Evolutionary conservation across 139 green algal genomes (phyloP).

Genomic region (Asterochloris sp.): DNA sequence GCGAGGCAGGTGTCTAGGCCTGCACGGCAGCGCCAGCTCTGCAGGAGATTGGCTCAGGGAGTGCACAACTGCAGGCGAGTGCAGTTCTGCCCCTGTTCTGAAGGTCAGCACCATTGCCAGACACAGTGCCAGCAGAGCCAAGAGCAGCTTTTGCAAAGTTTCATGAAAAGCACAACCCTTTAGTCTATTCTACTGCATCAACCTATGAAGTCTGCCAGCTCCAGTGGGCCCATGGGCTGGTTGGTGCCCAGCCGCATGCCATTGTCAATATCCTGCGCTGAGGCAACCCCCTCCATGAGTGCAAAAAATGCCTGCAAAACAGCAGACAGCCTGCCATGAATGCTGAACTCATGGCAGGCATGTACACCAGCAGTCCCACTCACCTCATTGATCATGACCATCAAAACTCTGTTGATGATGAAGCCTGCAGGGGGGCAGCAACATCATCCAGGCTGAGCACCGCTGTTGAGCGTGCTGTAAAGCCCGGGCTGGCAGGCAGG

Average conservation of each 20-base stretch:
- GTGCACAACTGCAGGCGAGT: too few species aligned
- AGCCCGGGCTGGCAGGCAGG: too few species aligned
- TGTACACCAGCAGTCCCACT: conserved; percentile 55
- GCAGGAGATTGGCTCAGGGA: too few species aligned
- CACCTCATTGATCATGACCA: conserved; percentile 94
- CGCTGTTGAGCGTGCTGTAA: too few species aligned
- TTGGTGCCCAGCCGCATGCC: conserved; percentile 85
- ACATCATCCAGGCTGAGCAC: not conserved
- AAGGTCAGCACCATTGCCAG: too few species aligned
- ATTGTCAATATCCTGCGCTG: conserved; percentile 83
- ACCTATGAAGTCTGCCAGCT: conserved; percentile 70
- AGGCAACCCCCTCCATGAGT: conserved; percentile 77
- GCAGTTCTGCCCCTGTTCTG: too few species aligned
- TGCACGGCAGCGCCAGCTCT: conserved; percentile 6
- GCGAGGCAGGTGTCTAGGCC: conserved; percentile 89
- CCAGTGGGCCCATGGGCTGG: conserved; percentile 74
- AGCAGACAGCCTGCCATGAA: too few species aligned
- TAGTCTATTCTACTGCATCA: too few species aligned
- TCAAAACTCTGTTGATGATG: conserved; percentile 93
- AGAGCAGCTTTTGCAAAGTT: not conserved
- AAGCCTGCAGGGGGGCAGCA: conserved; percentile 54
- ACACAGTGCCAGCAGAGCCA: not conserved
- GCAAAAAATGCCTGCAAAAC: conserved; percentile 19
- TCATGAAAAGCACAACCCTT: not conserved
- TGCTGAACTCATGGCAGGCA: too few species aligned